Percentiles rank a stretch among this genome's conserved stretches.
Evolutionary conservation across 495 filamentous ascomycete genomes (phyloP).

Genomic region (Neohortaea acidophila): DNA sequence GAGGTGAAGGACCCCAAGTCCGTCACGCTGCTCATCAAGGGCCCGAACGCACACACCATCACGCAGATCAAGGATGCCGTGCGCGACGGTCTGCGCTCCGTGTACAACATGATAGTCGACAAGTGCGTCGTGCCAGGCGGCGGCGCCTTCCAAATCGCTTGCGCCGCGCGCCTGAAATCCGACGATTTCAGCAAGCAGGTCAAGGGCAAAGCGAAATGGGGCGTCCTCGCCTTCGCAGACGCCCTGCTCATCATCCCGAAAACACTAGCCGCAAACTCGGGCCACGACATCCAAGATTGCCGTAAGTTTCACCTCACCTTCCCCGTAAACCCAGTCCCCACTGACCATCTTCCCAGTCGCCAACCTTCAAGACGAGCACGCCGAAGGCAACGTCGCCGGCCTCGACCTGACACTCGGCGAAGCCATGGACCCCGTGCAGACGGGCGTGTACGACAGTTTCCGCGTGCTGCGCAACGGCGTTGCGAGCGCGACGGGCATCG

Average conservation of each 20-base stretch:
- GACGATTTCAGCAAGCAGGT: constrained; percentile 71
- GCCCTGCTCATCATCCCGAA: constrained; percentile 89
- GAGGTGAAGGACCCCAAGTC: constrained; percentile 98
- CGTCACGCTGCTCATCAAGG: constrained; percentile 96
- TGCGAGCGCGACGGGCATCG: constrained; percentile 87
- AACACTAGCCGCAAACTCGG: constrained; percentile 88
- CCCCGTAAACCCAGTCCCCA: constrained; percentile 1
- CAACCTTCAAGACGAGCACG: constrained; percentile 66
- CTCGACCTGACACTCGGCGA: constrained; percentile 73
- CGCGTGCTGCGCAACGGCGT: constrained; percentile 84
- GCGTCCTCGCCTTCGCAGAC: constrained; percentile 87
- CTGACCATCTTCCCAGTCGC: constrained; percentile 43
- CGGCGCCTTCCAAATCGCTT: constrained; percentile 92
- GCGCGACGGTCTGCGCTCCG: constrained; percentile 84
- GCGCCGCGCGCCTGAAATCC: constrained; percentile 72
- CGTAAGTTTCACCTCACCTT: constrained; percentile 37
- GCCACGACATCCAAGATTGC: constrained; percentile 90
- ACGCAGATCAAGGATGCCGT: constrained; percentile 92
- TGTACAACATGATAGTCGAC: constrained; percentile 98
- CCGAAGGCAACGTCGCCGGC: constrained; percentile 72
- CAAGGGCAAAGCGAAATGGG: constrained; percentile 94
- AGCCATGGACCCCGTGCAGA: constrained; percentile 89
- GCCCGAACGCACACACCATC: constrained; percentile 91
- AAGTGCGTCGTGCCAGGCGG: constrained; percentile 86
- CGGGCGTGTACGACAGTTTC: constrained; percentile 92